Conservation (phyloP, 2,329 filamentous ascomycete species). For the Lachnellula occidentalis region DNA sequence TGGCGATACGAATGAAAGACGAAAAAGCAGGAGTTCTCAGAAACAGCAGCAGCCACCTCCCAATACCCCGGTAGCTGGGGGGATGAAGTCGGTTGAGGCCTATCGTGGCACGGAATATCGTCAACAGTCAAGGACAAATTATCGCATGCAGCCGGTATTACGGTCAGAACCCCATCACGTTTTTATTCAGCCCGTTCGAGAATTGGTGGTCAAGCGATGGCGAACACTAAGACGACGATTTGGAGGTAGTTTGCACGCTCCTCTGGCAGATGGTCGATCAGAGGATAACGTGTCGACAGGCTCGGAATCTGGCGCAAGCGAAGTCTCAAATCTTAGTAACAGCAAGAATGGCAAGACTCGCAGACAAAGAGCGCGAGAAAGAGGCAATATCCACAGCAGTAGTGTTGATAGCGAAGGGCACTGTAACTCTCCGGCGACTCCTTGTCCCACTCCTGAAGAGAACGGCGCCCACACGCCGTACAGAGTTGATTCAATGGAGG, state of each 20-base stretch:
- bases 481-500: neutral
- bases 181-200: slow-evolving; percentile 28
- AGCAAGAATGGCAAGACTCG: slow-evolving; percentile 20
- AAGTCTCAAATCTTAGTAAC: slow-evolving; percentile 8
- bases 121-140: slow-evolving; percentile 6
- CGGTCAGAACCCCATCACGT: slow-evolving; percentile 27
- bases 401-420: slow-evolving; percentile 19
- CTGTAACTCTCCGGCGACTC: slow-evolving; percentile 23
- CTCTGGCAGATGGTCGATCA: slow-evolving; percentile 10
- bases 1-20: neutral
- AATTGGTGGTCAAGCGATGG: slow-evolving; percentile 29
- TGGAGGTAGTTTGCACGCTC: slow-evolving; percentile 21
- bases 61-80: neutral
- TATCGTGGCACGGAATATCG: neutral
- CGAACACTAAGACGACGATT: slow-evolving; percentile 21
- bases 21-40: neutral
- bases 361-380: slow-evolving; percentile 23
- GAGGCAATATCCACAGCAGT: slow-evolving; percentile 26
- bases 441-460: slow-evolving; percentile 7
- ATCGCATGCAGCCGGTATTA: slow-evolving; percentile 22
- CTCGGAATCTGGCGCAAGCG: slow-evolving; percentile 10
- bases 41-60: too few species aligned
- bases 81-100: neutral
- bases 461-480: neutral
- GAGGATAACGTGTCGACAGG: slow-evolving; percentile 6